Conservation (phyloP, 2,329 filamentous ascomycete species). For the Clarireedia sp. region DNA sequence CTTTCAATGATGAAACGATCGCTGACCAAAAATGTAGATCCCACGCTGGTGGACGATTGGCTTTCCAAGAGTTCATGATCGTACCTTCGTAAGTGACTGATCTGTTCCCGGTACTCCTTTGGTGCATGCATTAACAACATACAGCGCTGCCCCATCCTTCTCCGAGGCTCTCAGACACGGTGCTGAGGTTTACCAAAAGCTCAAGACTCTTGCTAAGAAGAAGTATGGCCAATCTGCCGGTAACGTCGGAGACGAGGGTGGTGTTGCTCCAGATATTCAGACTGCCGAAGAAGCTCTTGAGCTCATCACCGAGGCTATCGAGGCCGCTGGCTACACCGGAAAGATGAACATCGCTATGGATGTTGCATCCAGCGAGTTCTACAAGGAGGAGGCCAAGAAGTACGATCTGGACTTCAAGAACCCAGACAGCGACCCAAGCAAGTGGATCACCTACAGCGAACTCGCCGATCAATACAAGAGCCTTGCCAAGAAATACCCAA, state of each 20-base stretch:
- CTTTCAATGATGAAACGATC: neutral
- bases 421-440: slow-evolving; percentile 87
- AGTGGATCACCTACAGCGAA: slow-evolving; percentile 99
- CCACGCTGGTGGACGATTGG: slow-evolving; percentile 91
- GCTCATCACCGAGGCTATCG: slow-evolving; percentile 89
- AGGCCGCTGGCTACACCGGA: slow-evolving; percentile 90
- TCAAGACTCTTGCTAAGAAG: slow-evolving; percentile 97
- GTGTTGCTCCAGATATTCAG: slow-evolving; percentile 98
- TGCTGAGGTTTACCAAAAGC: slow-evolving; percentile 94
- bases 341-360: slow-evolving; percentile 99
- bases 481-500: slow-evolving; percentile 90
- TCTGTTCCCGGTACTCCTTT: neutral
- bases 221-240: slow-evolving; percentile 98
- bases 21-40: slow-evolving; percentile 47
- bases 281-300: slow-evolving; percentile 93
- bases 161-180: slow-evolving; percentile 94
- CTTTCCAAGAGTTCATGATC: slow-evolving; percentile 97
- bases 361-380: slow-evolving; percentile 98
- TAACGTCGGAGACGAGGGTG: slow-evolving; percentile 99
- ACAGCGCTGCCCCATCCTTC: slow-evolving; percentile 77
- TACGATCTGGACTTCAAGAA: slow-evolving; percentile 99
- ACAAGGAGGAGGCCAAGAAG: slow-evolving; percentile 96
- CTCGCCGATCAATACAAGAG: slow-evolving; percentile 85
- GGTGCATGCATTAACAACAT: slow-evolving; percentile 6
- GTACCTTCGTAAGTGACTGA: slow-evolving; percentile 60